These are phyloP conservation scores for Pichia sporocuriosa DNA, from an alignment of 805 yeast species.

Conservation along the genomic window DNA sequence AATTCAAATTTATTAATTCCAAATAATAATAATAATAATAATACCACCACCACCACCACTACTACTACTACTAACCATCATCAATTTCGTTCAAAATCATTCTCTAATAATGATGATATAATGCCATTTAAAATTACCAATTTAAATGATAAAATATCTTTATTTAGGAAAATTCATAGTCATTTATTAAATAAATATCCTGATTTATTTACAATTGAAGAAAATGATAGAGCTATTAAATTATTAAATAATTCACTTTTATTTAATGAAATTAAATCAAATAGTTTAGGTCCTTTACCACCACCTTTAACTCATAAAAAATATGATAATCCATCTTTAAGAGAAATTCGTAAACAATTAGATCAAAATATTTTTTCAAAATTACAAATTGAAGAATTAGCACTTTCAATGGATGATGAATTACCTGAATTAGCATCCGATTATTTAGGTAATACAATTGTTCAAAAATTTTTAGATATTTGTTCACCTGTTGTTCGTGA, in stretches of 20 bases:
- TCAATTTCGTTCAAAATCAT: constrained; percentile 1
- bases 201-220: constrained; percentile 1
- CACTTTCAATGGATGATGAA: constrained; percentile 79
- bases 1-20: constrained; percentile 5
- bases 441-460: constrained; percentile 91
- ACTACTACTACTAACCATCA: constrained; percentile 4
- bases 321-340: constrained; percentile 80
- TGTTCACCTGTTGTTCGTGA: constrained; percentile 67
- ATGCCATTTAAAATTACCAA: constrained; percentile 14
- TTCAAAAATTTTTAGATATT: constrained; percentile 78
- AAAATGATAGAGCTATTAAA: constrained; percentile 33
- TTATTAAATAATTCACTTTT: constrained; percentile 38
- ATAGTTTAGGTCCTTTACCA: constrained; percentile 69
- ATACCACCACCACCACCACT: background rate
- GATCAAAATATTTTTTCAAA: constrained; percentile 48
- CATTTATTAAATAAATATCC: constrained; percentile 1
- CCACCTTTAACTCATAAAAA: constrained; percentile 60
- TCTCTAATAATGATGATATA: constrained; percentile 9
- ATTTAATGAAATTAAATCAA: constrained; percentile 39
- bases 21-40: background rate
- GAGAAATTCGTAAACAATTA: constrained; percentile 76
- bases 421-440: constrained; percentile 88
- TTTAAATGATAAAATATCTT: constrained; percentile 18
- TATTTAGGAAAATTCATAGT: constrained; percentile 15
- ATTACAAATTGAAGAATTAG: constrained; percentile 71